A percentile compares a stretch with the other conserved stretches of the same genome.
These are phyloP conservation scores for Lactuca sativa DNA, from an alignment of 129 eudicot species.

Conservation along the genomic window DNA sequence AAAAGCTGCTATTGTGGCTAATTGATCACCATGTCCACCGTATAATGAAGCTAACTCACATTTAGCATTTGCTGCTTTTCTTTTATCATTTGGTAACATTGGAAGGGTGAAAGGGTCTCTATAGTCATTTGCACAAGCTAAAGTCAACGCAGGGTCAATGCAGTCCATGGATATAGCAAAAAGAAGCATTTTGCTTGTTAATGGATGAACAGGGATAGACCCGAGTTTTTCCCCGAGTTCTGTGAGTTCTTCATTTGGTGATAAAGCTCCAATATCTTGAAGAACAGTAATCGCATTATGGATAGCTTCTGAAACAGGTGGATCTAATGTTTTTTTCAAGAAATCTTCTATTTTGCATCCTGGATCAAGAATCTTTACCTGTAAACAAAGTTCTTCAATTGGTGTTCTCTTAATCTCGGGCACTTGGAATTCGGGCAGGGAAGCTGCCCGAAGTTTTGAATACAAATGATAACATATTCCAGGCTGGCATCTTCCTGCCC, in stretches of 20 bases:
- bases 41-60: slow-evolving; percentile 68
- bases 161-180: slow-evolving; percentile 75
- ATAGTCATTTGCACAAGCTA: slow-evolving; percentile 86
- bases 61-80: slow-evolving; percentile 64
- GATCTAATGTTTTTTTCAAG: slow-evolving; percentile 75
- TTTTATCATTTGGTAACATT: slow-evolving; percentile 59
- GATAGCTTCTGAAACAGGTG: slow-evolving; percentile 82
- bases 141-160: slow-evolving; percentile 95
- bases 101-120: slow-evolving; percentile 83
- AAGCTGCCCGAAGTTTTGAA: slow-evolving; percentile 79
- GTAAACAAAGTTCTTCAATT: slow-evolving; percentile 92
- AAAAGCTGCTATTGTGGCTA: slow-evolving; percentile 83
- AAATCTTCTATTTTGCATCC: slow-evolving; percentile 71
- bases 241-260: slow-evolving; percentile 74
- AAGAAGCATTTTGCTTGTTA: slow-evolving; percentile 95
- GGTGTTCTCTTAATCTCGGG: slow-evolving; percentile 96
- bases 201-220: slow-evolving; percentile 87
- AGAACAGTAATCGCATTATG: slow-evolving; percentile 75
- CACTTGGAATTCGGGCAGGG: slow-evolving; percentile 82
- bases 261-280: slow-evolving; percentile 88
- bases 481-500: slow-evolving; percentile 97
- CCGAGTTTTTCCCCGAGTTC: slow-evolving; percentile 87
- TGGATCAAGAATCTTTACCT: slow-evolving; percentile 90
- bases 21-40: slow-evolving; percentile 85
- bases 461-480: slow-evolving; percentile 93